Evolutionary conservation across 208 protist genomes (phyloP), one percentile per base, ranked within the genome.

Genomic region (Wallacemonas sp.): DNA sequence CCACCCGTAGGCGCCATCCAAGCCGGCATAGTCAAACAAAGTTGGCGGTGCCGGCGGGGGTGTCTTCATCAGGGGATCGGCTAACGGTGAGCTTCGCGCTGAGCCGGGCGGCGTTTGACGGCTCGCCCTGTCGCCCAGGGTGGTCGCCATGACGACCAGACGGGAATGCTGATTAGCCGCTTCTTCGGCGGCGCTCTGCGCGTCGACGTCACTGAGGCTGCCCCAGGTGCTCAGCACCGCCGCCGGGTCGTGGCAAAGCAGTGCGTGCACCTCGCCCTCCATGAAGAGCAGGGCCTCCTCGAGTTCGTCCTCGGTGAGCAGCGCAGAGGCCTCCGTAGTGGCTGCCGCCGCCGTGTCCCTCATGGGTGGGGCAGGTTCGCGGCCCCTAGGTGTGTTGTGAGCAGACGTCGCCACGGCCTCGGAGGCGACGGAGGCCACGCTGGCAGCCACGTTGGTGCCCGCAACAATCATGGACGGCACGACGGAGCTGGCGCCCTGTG

Each of bases 261-360:
- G 48, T 15, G 38, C 32, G 22, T 38, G 45, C 38, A 74, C 48
- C 55, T 80, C 74, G 50, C 27, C 41, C 46, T 71, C 68, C 74
- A 80, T 80, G 26, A 71, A 55, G 19, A 17, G 26, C 39, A 80
- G n/a, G 33, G 60, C 64, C 21, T 21, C 24, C 15, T 76, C 61
- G 12, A 76, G 38, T 34, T 75, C 62, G 15, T 45, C 39, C 15
- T 36, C 30, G 24, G 42, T 37, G 19, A 62, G 48, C 38, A 48
- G 29, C 41, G 32, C 29, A 26, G 50, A 53, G 26, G 53, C 46
- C 19, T 45, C 21, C 22, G 63, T 60, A 6, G 19, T 52, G 17
- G 59, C 59, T 15, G 26, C 55, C 13, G 6, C 36, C n/a, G 29
- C 24, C 1, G 39, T 21, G 8, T 24, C 32, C 17, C 30, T 42